Evolutionary conservation across 2,329 filamentous ascomycete genomes (phyloP).

Genomic region (Daldinia sp.): DNA sequence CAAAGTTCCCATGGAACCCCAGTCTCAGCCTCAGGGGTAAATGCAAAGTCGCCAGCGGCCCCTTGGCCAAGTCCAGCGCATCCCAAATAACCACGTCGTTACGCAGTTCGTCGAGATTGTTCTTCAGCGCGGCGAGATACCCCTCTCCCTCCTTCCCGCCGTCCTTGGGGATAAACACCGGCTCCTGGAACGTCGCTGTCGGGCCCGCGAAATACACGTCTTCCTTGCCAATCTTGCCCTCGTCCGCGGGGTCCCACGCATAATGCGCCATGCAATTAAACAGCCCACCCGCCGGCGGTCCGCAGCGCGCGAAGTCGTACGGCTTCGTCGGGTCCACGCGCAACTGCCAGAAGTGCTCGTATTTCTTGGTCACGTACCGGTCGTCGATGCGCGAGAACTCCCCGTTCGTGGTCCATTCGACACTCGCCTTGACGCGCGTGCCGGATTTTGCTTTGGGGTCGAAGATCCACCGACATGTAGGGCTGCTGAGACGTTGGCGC

Average conservation of each 20-base stretch:
- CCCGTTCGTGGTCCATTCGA: conserved; percentile 54
- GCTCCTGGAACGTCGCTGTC: conserved; percentile 60
- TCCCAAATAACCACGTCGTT: conserved; percentile 57
- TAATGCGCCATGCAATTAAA: conserved; percentile 59
- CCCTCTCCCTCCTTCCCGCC: conserved; percentile 58
- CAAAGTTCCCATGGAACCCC: conserved; percentile 55
- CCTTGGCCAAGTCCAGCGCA: conserved; percentile 49
- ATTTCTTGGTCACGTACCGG: conserved; percentile 54
- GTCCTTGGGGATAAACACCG: conserved; percentile 58
- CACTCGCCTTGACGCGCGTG: conserved; percentile 49
- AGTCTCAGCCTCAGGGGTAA: conserved; percentile 53
- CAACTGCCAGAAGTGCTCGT: conserved; percentile 58
- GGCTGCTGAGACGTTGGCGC: conserved; percentile 50
- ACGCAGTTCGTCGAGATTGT: conserved; percentile 55
- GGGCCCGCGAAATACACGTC: conserved; percentile 56
- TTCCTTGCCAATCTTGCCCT: conserved; percentile 44
- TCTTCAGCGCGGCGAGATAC: conserved; percentile 57
- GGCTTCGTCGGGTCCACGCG: conserved; percentile 48
- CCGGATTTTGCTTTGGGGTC: conserved; percentile 49
- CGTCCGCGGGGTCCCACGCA: conserved; percentile 47
- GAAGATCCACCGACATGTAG: conserved; percentile 53
- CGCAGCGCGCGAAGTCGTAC: conserved; percentile 56
- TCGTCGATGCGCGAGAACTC: conserved; percentile 61
- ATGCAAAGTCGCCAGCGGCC: conserved; percentile 52
- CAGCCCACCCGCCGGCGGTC: conserved; percentile 52